Evolutionary conservation across 352 stramenopile genomes (phyloP), one percentile per base, ranked within the genome.

Genomic region (Phytophthora pistaciae): DNA sequence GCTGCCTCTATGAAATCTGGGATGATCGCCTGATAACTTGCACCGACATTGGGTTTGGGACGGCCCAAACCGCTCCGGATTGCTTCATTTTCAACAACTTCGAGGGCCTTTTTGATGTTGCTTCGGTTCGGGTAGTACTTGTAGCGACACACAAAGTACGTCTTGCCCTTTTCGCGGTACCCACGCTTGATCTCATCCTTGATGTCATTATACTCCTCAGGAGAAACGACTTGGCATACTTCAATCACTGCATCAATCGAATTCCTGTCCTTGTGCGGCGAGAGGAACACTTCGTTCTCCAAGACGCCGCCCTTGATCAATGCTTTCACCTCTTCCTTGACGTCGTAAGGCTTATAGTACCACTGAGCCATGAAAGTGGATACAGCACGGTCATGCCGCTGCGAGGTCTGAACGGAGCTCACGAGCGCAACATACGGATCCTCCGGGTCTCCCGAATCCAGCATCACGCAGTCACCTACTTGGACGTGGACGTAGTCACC

Each of bases 321-420:
- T 3, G 66, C 72, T n/a, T 87, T 81, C 27, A 93, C 86, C 49
- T 94, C 81, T 0, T 89, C 68, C 5, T 77, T 75, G 18, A 96
- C 76, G 55, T 96, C 89, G 8, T 92, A 84, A 0, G 85, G 84
- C 60, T 94, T 94, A 69, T 94, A 96, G 56, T 93, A 96, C 89
- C 89, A 96, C 68, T 94, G 85, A 25, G 85, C 89, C 38, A 88
- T 93, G 65, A 96, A 96, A 18, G 72, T 82, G 3, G 61, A 78
- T 29, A 86, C 74, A 23, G 66, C 65, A 49, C 82, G 83, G 9
- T 82, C 64, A 50, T 77, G 70, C 14, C 82, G 80, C 56, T 86
- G 80, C 21, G 86, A 91, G 1, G 79, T 83, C 72, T 94, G 83
- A 5, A 96, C 80, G 7, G 77, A 85, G 67, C 83, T 91, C 23